Evolutionary conservation across 2,329 filamentous ascomycete species (phyloP).

Genomic region (Rutstroemia sp.): DNA sequence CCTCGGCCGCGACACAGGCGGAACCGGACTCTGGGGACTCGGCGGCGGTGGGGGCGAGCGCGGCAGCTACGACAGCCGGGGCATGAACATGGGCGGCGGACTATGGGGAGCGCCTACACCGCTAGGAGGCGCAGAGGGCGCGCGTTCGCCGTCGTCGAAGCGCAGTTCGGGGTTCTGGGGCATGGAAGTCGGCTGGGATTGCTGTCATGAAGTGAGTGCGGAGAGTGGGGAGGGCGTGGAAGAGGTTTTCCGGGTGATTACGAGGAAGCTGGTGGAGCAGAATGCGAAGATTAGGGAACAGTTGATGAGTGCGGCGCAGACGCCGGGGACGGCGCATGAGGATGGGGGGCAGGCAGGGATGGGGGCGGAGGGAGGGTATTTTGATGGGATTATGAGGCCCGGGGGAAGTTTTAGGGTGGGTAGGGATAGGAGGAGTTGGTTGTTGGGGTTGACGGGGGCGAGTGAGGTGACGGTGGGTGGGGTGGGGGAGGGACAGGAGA

Average conservation of each 20-base stretch:
- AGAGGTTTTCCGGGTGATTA: conserved; percentile 88
- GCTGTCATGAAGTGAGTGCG: conserved; percentile 92
- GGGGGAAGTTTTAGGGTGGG: conserved; percentile 52
- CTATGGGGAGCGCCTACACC: conserved; percentile 13
- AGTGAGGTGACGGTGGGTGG: background rate
- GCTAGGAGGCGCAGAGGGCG: conserved; percentile 37
- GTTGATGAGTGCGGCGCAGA: conserved; percentile 36
- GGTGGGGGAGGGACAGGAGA: background rate
- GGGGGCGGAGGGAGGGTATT: conserved; percentile 30
- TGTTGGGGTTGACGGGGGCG: conserved; percentile 27
- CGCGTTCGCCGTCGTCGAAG: conserved; percentile 54
- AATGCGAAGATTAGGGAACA: conserved; percentile 47
- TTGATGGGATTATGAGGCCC: conserved; percentile 37
- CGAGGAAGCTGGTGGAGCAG: conserved; percentile 76
- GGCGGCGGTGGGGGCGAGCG: background rate
- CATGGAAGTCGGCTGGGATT: conserved; percentile 91
- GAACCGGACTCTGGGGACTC: background rate
- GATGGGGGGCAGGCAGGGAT: conserved; percentile 23
- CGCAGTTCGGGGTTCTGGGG: conserved; percentile 77
- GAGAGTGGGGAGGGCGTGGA: conserved; percentile 94
- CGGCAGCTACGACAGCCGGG: conserved; percentile 2
- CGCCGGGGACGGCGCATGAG: conserved; percentile 35
- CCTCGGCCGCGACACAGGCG: conserved; percentile 26
- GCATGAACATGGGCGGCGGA: background rate
- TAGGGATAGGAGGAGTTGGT: conserved; percentile 60